phyloP scores from a whole-genome alignment of 2,329 filamentous ascomycete species.

The Amphichorda felina region DNA sequence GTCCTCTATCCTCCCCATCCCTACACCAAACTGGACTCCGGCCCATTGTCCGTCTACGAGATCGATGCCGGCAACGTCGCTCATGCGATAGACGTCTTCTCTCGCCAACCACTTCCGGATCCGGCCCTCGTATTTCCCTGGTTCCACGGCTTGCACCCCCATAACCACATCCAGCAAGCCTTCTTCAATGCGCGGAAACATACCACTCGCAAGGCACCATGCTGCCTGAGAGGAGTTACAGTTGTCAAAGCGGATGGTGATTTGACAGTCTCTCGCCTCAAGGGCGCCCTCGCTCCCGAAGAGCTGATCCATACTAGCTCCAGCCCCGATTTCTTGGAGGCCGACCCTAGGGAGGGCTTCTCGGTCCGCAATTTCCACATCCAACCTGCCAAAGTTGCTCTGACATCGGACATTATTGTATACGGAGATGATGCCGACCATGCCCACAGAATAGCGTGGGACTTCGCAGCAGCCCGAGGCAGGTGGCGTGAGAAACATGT shows the following conservation, averaged over 20 bases:
- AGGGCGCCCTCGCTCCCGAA: conserved; percentile 72
- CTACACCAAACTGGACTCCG: conserved; percentile 39
- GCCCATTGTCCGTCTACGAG: conserved; percentile 54
- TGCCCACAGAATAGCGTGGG: conserved; percentile 52
- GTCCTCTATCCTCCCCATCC: conserved; percentile 62
- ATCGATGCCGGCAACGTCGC: conserved; percentile 59
- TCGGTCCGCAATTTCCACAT: conserved; percentile 97
- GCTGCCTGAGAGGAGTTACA: conserved; percentile 69
- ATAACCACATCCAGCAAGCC: conserved; percentile 77
- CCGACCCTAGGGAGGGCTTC: conserved; percentile 82
- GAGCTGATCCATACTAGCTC: conserved; percentile 55
- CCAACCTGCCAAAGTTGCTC: conserved; percentile 77
- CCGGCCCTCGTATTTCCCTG: conserved; percentile 87
- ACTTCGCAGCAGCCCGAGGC: conserved; percentile 64
- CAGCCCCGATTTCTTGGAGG: conserved; percentile 58
- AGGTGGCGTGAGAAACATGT: conserved; percentile 56
- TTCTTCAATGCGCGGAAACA: conserved; percentile 78
- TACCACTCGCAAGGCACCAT: conserved; percentile 53
- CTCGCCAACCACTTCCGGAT: conserved; percentile 72
- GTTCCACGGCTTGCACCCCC: conserved; percentile 84
- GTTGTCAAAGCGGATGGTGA: conserved; percentile 85
- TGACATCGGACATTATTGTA: conserved; percentile 82
- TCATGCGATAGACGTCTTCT: conserved; percentile 61
- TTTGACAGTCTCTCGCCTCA: conserved; percentile 61
- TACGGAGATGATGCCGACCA: conserved; percentile 64